A percentile compares a stretch with the other conserved stretches of the same genome.
phyloP scores from a whole-genome alignment of 2,329 filamentous ascomycete species.

The Aspergillus brunneoviolaceus region DNA sequence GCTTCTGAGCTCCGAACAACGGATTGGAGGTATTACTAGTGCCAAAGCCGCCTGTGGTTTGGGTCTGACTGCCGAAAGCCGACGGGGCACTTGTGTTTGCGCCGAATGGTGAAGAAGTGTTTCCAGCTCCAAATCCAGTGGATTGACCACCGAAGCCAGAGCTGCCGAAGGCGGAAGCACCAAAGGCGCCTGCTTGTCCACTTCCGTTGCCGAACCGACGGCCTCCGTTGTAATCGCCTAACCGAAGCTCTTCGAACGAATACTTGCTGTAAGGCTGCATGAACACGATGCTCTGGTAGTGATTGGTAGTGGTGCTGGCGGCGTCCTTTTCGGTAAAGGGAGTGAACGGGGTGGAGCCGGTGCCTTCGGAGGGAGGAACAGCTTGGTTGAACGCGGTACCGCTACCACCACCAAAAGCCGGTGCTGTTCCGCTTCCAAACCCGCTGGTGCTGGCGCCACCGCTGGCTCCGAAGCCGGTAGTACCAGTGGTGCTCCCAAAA shows the following conservation, averaged over 20 bases:
- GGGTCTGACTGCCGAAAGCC: conserved; percentile 45
- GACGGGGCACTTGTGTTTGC: conserved; percentile 37
- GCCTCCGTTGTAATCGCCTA: conserved; percentile 86
- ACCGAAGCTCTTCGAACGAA: conserved; percentile 76
- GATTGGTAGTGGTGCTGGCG: conserved; percentile 39
- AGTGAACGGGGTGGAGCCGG: conserved; percentile 47
- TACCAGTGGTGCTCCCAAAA: conserved; percentile 20
- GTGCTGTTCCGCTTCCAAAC: conserved; percentile 25
- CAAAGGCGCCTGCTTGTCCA: conserved; percentile 80
- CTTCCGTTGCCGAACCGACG: conserved; percentile 79
- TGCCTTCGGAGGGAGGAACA: conserved; percentile 46
- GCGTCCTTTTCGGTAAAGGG: conserved; percentile 48
- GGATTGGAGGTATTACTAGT: conserved; percentile 34
- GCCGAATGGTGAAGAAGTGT: conserved; percentile 44
- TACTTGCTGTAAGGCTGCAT: conserved; percentile 68
- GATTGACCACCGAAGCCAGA: conserved; percentile 46
- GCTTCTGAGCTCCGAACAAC: conserved; percentile 47
- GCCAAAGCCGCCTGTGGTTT: conserved; percentile 42
- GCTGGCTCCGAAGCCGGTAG: conserved; percentile 27
- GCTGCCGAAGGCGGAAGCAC: conserved; percentile 60
- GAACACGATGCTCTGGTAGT: conserved; percentile 51
- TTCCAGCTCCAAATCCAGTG: conserved; percentile 42
- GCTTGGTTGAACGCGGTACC: conserved; percentile 45
- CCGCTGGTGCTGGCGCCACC: conserved; percentile 32
- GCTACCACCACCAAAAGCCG: conserved; percentile 37